These are phyloP conservation scores for Orbilia quercus DNA, from an alignment of 2,329 filamentous ascomycete species.

Conservation along the genomic window DNA sequence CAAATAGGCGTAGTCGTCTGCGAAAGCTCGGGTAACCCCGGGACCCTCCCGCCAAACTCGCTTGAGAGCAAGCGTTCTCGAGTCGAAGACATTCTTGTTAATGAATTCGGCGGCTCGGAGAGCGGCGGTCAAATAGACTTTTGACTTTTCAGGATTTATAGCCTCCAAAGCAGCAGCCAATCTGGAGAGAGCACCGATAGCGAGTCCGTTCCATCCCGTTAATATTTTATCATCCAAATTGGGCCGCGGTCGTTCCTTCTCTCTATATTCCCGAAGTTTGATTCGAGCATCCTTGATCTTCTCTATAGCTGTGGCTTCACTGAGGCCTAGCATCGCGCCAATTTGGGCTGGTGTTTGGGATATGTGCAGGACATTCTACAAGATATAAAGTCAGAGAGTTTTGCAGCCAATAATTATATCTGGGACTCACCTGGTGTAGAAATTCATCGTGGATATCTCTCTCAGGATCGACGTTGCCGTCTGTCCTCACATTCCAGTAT, in stretches of 20 bases:
- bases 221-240: constrained; percentile 89
- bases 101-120: constrained; percentile 78
- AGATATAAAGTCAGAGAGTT: neutral
- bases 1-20: constrained; percentile 93
- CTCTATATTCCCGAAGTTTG: constrained; percentile 77
- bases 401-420: neutral
- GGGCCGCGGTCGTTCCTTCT: constrained; percentile 79
- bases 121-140: constrained; percentile 74
- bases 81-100: constrained; percentile 77
- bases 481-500: constrained; percentile 83
- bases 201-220: constrained; percentile 87
- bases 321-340: constrained; percentile 78
- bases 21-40: constrained; percentile 77
- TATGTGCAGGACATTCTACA: constrained; percentile 79
- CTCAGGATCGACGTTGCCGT: constrained; percentile 84
- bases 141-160: constrained; percentile 70
- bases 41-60: constrained; percentile 77
- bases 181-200: constrained; percentile 82
- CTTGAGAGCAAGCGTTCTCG: constrained; percentile 72
- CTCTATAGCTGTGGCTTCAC: constrained; percentile 74
- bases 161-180: constrained; percentile 75
- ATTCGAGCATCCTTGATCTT: constrained; percentile 75
- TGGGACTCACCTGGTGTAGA: constrained; percentile 73
- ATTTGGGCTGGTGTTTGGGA: constrained; percentile 75
- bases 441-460: constrained; percentile 94